Evolutionary conservation across 192 early-diverging fungal species (phyloP), one percentile per base, ranked within the genome.

Genomic region (Coemansia sp.): DNA sequence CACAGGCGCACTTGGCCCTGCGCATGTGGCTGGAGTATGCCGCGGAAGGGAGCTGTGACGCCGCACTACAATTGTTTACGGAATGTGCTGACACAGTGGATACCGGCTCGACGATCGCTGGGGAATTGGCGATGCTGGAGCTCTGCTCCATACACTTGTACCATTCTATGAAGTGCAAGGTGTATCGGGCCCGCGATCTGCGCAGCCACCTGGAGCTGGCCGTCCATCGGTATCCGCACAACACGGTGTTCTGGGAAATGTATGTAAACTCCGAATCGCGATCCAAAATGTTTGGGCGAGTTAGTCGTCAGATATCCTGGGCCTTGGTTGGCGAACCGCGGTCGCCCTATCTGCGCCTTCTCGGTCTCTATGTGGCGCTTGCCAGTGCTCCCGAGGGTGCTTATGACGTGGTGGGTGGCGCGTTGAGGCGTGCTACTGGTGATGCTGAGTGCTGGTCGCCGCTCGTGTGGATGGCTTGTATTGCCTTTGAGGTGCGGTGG

Each of bases 231-330:
- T 65, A 42, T 26, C 70, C 70, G 14, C 66, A 72, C 39, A 72
- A 42, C 36, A 65, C 58, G 21, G 62, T 53, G 12, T 38, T 77
- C 31, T 77, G 75, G 75, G 66, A 77, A 16, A 77, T 77, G 65
- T 43, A 72, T 6, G 18, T 65, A 14, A 11, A 12, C 14, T 59
- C 38, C 35, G 75, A 70, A 38, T 35, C 52, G 16, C 73, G 62
- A n/a, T 10, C 58, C 12, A 37, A 23, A 2, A 36, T 72, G 8
- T 48, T 57, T 28, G 38, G 23, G 20, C 64, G 65, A 5, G 65
- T 70, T 8, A 25, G 25, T 12, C 63, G 37, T 42, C 39, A 25
- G 35, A 13, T 66, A 42, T 33, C 36, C 16, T 28, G 11, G 2
- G 59, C 48, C 33, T 23, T 37, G 60, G 35, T 59, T 47, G 6